Evolutionary conservation across 2,329 filamentous ascomycete species (phyloP), one percentile per base, ranked within the genome.

Genomic region (Coniella vitis): DNA sequence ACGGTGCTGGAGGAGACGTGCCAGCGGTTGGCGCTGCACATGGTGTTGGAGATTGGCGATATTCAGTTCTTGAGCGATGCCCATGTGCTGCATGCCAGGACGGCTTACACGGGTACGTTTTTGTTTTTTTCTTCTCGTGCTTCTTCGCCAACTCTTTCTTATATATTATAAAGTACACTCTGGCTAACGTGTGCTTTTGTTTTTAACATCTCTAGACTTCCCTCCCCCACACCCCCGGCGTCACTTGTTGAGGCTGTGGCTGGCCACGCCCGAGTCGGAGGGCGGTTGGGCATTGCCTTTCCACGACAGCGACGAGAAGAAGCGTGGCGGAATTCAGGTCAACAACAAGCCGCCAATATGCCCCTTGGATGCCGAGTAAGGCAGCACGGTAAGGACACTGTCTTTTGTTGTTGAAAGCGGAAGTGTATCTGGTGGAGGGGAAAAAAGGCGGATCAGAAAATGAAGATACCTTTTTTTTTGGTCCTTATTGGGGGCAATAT

Each of bases 271-370:
- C 0, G 85, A 91, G 68, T 73, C 67, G 19, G 89, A 95, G 65
- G 90, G 88, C 3, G 90, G 90, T 0, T 95, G 89, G 89, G 81
- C 78, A 45, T 66, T 95, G 65, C 89, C 89, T 1, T 91, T 90
- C 69, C 83, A 81, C 58, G 90, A 95, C 65, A 85, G 79, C 48
- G 71, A 78, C 48, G 85, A 93, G 74, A 87, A 87, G 78, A 95
- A 94, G 78, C 76, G 90, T 16, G 88, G 88, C 7, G 90, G 89
- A 0, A 87, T 95, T 56, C 90, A 95, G 69, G 89, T 95, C 2
- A 79, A 95, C 65, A 80, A 94, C 63, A 86, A 76, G 21, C 71
- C 84, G 8, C 89, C 89, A 1, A 79, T 83, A 44, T 86, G 84
- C 37, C 83, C 84, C 9, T 69, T 90, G 42, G 87, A 91, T 69